Evolutionary conservation across 2,329 filamentous ascomycete species (phyloP), one percentile per base, ranked within the genome.

Genomic region (Aspergillaceae sp.): DNA sequence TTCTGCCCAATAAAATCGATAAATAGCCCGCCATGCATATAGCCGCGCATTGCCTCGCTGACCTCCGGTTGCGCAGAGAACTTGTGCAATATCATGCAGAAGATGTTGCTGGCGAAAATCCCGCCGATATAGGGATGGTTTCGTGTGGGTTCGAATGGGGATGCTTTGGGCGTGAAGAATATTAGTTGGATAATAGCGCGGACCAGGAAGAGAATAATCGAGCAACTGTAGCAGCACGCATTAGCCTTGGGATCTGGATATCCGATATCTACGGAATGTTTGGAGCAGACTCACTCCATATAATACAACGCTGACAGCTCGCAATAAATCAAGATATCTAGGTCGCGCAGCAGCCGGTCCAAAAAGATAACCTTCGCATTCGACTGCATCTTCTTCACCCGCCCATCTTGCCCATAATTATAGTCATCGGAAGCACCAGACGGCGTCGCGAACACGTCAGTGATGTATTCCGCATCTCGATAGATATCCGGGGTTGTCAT

Each of bases 1-100:
- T 74, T 70, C 60, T 82, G 77, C 10, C 80, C 80, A 44, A 83
- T 76, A 56, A 83, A 82, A 62, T 83, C 80, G 56, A 84, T 79
- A 53, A 80, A 72, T 42, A 83, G 53, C 2, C 80, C 78, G 4
- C 80, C 80, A 56, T 83, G 78, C 8, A 82, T 65, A 58, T 82
- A 82, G 11, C 71, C 73, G 29, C 76, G 58, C 3, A 67, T 69
- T 42, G 70, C 67, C 52, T 78, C 76, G 4, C 73, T 74, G n/a
- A 68, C 69, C 46, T 74, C 62, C 4, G 80, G 71, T 36, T 75
- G 67, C 11, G 69, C 69, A 49, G 72, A 69, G 56, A 82, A 74
- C 38, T 76, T 59, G 56, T 82, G 80, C 30, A 78, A 67, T 26
- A 79, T 47, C 50, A 80, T 71, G 64, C 77, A 82, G 41, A 79